A percentile compares a stretch with the other conserved stretches of the same genome.
These are phyloP conservation scores for Tillandsia leiboldiana DNA, from an alignment of 176 grass and related monocot species.

Conservation along the genomic window DNA sequence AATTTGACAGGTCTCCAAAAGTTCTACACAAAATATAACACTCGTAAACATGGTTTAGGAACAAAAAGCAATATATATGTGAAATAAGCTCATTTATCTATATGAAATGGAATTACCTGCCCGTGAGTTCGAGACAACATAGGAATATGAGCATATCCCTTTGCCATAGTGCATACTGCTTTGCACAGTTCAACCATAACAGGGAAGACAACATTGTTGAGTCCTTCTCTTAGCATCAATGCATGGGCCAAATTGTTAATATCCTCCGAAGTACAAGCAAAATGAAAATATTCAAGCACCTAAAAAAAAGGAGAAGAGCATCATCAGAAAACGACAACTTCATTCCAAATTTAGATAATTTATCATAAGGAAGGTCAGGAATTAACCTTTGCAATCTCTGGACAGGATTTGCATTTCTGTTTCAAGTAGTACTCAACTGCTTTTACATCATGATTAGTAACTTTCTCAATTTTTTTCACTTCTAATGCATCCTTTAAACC, in stretches of 20 bases:
- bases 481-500: slow-evolving; percentile 50
- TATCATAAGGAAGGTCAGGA: not conserved
- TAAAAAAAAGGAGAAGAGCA: slow-evolving; percentile 20
- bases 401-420: slow-evolving; percentile 67
- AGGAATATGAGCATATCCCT: slow-evolving; percentile 42
- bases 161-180: slow-evolving; percentile 50
- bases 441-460: slow-evolving; percentile 93
- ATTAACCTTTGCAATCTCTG: slow-evolving; percentile 66
- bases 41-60: not conserved
- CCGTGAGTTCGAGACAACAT: slow-evolving; percentile 84
- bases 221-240: slow-evolving; percentile 66
- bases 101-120: slow-evolving; percentile 38
- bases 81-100: not conserved
- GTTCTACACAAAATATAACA: slow-evolving; percentile 9
- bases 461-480: slow-evolving; percentile 87
- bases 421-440: slow-evolving; percentile 92
- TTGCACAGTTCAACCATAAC: slow-evolving; percentile 50
- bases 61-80: not conserved
- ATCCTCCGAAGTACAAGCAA: slow-evolving; percentile 93
- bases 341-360: not conserved
- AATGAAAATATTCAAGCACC: slow-evolving; percentile 94
- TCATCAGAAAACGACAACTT: not conserved
- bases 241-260: slow-evolving; percentile 89
- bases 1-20: not conserved
- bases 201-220: slow-evolving; percentile 68